Conservation (phyloP, 768 basidiomycete genomes). For the Lyophyllum shimeji region DNA sequence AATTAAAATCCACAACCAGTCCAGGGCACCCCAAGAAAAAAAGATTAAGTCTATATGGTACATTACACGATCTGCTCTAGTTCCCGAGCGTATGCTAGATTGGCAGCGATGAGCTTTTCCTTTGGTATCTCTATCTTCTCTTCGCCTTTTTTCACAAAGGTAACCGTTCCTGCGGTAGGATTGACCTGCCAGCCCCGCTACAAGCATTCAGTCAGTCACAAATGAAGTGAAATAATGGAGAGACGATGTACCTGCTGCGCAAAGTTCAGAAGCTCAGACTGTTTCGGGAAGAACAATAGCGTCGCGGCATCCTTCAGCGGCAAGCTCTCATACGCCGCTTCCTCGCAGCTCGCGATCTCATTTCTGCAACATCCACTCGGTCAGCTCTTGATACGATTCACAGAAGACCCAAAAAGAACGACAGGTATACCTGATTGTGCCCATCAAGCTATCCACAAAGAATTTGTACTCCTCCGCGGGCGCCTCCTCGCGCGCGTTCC, state of each 20-base stretch:
- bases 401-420: background rate
- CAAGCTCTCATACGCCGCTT: slow-evolving; percentile 88
- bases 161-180: slow-evolving; percentile 64
- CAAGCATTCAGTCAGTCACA: slow-evolving; percentile 6
- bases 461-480: slow-evolving; percentile 94
- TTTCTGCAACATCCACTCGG: slow-evolving; percentile 51
- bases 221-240: background rate
- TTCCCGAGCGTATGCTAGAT: slow-evolving; percentile 80
- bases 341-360: slow-evolving; percentile 97
- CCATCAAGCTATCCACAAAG: slow-evolving; percentile 91
- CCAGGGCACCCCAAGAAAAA: background rate
- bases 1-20: slow-evolving; percentile 4
- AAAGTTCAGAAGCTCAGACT: slow-evolving; percentile 79
- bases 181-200: slow-evolving; percentile 88
- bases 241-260: slow-evolving; percentile 62
- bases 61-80: slow-evolving; percentile 86
- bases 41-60: slow-evolving; percentile 36
- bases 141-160: slow-evolving; percentile 79
- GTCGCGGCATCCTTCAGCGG: slow-evolving; percentile 89
- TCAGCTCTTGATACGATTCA: background rate
- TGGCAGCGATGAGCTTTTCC: slow-evolving; percentile 76
- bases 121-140: slow-evolving; percentile 86
- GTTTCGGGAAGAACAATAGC: slow-evolving; percentile 86
- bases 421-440: slow-evolving; percentile 84
- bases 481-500: slow-evolving; percentile 90